A percentile compares a stretch with the other conserved stretches of the same genome.
These are phyloP conservation scores for Scheffersomyces quercinus DNA, from an alignment of 1,139 yeast species.

Conservation along the genomic window DNA sequence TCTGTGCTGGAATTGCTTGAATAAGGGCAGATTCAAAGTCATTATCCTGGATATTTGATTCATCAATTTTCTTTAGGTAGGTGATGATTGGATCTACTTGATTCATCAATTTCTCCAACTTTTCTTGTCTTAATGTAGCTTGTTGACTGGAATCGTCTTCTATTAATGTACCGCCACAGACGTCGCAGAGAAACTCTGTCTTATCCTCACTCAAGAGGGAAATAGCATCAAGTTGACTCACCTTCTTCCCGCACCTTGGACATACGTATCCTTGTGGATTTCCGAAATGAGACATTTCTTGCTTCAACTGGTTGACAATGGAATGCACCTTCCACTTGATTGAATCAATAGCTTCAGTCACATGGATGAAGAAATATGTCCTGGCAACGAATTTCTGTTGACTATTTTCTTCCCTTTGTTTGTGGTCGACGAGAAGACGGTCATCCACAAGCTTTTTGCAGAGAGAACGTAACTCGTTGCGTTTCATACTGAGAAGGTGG, in stretches of 20 bases:
- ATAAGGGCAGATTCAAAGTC: conserved; percentile 80
- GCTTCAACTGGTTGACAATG: conserved; percentile 74
- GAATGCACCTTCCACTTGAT: conserved; percentile 96
- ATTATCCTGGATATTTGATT: conserved; percentile 80
- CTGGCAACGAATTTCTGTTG: conserved; percentile 69
- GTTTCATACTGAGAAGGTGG: conserved; percentile 75
- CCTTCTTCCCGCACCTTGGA: conserved; percentile 79
- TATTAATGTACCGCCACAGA: conserved; percentile 71
- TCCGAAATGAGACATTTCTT: conserved; percentile 76
- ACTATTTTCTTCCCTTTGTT: conserved; percentile 77
- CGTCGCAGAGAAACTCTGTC: conserved; percentile 79
- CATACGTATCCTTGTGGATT: conserved; percentile 95
- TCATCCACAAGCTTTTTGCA: conserved; percentile 86
- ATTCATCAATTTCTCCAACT: conserved; percentile 79
- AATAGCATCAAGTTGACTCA: conserved; percentile 85
- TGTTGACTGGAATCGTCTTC: conserved; percentile 91
- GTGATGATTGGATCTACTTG: conserved; percentile 89
- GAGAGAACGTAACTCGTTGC: conserved; percentile 81
- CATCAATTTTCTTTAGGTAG: conserved; percentile 83
- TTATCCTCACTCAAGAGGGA: conserved; percentile 77
- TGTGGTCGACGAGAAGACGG: conserved; percentile 62
- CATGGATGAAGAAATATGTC: conserved; percentile 84
- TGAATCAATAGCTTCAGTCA: conserved; percentile 92
- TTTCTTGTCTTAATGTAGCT: conserved; percentile 78
- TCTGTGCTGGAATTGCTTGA: conserved; percentile 80